These are phyloP conservation scores for Luffa aegyptiaca DNA, from an alignment of 306 rosid species.

Conservation along the genomic window DNA sequence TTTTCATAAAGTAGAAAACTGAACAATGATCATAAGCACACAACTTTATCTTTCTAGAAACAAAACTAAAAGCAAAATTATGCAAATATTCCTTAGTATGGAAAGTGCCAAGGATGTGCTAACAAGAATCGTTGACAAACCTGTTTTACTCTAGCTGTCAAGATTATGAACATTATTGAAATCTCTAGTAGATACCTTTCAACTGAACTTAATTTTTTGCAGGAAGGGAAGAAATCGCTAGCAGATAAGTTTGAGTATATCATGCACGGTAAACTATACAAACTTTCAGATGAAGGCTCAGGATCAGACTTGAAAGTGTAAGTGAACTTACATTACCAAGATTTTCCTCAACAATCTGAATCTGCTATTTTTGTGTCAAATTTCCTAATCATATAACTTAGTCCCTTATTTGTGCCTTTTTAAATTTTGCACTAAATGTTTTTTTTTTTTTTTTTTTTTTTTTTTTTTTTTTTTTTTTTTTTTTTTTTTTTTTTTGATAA, in stretches of 20 bases:
- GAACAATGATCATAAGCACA: no score
- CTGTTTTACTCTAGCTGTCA: not conserved
- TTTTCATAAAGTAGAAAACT: not conserved
- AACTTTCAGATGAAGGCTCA: slow-evolving; percentile 35
- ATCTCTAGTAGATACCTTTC: not conserved
- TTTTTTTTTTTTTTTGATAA: no score
- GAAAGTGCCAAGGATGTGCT: not conserved
- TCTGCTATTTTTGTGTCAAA: not conserved
- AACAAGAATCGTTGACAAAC: not conserved
- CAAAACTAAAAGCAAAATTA: not conserved
- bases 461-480: no score
- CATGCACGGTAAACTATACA: slow-evolving; percentile 75
- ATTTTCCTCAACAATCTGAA: not conserved
- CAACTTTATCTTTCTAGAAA: not conserved
- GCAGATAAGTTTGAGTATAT: slow-evolving; percentile 86
- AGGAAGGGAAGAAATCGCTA: slow-evolving; percentile 63
- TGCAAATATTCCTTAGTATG: not conserved
- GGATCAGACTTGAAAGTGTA: slow-evolving; percentile 52
- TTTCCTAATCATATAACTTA: not conserved
- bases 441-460: no score
- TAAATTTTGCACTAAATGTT: not conserved
- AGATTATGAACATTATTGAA: not conserved
- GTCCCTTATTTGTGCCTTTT: not conserved
- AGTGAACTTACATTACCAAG: slow-evolving; percentile 3
- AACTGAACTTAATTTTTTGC: slow-evolving; percentile 19